phyloP scores from a whole-genome alignment of 768 basidiomycete genomes.

The Hygrophoropsis aurantiaca region DNA sequence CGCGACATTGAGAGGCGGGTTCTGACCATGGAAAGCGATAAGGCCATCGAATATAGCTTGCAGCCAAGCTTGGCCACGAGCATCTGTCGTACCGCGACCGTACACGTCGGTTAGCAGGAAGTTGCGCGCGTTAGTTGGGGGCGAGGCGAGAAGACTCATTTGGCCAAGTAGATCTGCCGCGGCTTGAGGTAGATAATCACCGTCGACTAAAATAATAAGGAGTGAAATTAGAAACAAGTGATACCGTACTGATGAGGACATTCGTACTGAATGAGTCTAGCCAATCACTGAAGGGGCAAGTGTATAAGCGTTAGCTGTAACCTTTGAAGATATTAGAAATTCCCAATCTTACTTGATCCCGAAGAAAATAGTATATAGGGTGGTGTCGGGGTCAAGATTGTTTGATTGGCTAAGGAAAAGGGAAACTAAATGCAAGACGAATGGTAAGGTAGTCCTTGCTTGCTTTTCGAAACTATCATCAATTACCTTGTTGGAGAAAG shows the following conservation, averaged over 20 bases:
- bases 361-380: constrained; percentile 53
- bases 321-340: background rate
- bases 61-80: constrained; percentile 46
- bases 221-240: too few relatives aligned
- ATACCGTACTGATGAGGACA: background rate
- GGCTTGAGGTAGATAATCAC: constrained; percentile 45
- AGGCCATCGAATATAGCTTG: constrained; percentile 46
- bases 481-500: constrained; percentile 45
- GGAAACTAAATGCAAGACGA: constrained; percentile 35
- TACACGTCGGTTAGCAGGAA: constrained; percentile 55
- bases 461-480: background rate
- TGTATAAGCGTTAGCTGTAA: background rate
- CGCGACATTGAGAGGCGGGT: constrained; percentile 37
- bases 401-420: constrained; percentile 45
- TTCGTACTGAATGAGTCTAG: constrained; percentile 41
- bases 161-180: constrained; percentile 43
- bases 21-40: constrained; percentile 27
- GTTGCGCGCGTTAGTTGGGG: constrained; percentile 50
- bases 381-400: constrained; percentile 43
- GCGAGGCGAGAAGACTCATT: constrained; percentile 43
- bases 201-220: constrained; percentile 43
- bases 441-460: background rate
- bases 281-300: constrained; percentile 36
- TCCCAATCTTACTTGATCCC: constrained; percentile 51
- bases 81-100: constrained; percentile 42